These are phyloP conservation scores for Penicillium atrosanguineum DNA, from an alignment of 495 filamentous ascomycete species.

Conservation along the genomic window DNA sequence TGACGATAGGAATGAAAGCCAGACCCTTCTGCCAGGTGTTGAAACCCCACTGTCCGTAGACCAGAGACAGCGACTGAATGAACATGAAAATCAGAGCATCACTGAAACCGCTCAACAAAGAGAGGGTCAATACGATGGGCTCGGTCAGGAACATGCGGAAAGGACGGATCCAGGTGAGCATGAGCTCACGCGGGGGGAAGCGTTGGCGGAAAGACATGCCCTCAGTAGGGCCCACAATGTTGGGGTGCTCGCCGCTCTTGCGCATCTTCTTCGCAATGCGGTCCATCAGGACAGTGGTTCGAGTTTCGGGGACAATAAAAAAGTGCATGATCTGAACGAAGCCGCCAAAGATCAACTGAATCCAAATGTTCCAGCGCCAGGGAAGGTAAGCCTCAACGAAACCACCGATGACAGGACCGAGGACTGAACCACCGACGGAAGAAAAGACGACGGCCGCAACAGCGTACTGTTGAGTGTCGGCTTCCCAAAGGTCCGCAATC, in stretches of 20 bases:
- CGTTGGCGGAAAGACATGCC: constrained; percentile 55
- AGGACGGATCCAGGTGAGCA: constrained; percentile 56
- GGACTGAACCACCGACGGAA: constrained; percentile 59
- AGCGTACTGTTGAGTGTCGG: constrained; percentile 59
- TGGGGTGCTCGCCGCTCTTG: constrained; percentile 48
- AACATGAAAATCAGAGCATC: constrained; percentile 68
- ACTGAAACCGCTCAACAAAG: constrained; percentile 59
- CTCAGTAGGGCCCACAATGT: constrained; percentile 65
- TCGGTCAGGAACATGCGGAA: constrained; percentile 62
- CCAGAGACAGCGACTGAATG: constrained; percentile 57
- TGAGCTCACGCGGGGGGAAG: constrained; percentile 55
- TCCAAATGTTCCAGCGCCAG: constrained; percentile 59
- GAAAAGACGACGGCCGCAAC: constrained; percentile 63
- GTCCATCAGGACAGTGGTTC: constrained; percentile 60
- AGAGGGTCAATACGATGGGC: constrained; percentile 59
- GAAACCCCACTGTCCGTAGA: constrained; percentile 61
- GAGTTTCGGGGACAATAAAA: constrained; percentile 56
- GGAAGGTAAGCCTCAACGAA: constrained; percentile 52
- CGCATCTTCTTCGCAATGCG: constrained; percentile 54
- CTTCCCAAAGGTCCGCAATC: constrained; percentile 61
- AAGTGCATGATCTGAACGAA: constrained; percentile 53
- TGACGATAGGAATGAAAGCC: constrained; percentile 55
- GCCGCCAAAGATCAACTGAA: constrained; percentile 58
- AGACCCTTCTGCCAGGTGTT: constrained; percentile 48
- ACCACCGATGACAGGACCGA: constrained; percentile 61